A percentile compares a stretch with the other conserved stretches of the same genome.
Evolutionary conservation across 768 basidiomycete genomes (phyloP).

Genomic region (Amanita rubescens): DNA sequence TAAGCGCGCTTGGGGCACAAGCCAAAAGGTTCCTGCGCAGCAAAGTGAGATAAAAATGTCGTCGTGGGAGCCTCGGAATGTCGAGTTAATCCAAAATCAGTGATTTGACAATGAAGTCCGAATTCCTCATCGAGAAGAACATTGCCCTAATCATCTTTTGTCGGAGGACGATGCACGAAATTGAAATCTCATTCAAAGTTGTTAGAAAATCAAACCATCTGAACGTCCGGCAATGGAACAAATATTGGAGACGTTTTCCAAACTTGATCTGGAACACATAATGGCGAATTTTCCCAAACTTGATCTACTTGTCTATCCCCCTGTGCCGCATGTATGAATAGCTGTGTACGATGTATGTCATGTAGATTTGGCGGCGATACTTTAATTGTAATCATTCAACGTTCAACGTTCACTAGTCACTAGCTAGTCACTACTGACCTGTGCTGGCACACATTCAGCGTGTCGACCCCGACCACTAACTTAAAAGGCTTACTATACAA

Average conservation of each 20-base stretch:
- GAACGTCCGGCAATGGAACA: background rate
- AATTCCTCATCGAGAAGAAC: background rate
- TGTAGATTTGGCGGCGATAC: no score
- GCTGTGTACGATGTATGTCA: no score
- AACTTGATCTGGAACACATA: no score
- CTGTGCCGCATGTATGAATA: no score
- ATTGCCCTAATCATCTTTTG: background rate
- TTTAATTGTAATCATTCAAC: no score
- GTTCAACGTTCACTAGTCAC: no score
- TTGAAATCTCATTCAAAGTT: background rate
- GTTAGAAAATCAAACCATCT: background rate
- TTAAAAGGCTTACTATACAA: no score
- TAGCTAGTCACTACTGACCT: no score
- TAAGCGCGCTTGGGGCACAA: background rate
- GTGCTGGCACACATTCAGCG: no score
- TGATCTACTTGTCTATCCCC: no score
- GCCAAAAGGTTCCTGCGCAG: conserved; percentile 1
- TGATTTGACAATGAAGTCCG: background rate
- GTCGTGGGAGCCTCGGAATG: background rate
- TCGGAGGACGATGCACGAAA: background rate
- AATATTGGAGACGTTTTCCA: background rate
- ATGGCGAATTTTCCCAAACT: no score
- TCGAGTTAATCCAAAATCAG: conserved; percentile 3
- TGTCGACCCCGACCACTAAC: no score
- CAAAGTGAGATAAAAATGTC: background rate